Evolutionary conservation across 176 grass and related monocot species (phyloP), one percentile per base, ranked within the genome.

Genomic region (Oryza rufipogon): DNA sequence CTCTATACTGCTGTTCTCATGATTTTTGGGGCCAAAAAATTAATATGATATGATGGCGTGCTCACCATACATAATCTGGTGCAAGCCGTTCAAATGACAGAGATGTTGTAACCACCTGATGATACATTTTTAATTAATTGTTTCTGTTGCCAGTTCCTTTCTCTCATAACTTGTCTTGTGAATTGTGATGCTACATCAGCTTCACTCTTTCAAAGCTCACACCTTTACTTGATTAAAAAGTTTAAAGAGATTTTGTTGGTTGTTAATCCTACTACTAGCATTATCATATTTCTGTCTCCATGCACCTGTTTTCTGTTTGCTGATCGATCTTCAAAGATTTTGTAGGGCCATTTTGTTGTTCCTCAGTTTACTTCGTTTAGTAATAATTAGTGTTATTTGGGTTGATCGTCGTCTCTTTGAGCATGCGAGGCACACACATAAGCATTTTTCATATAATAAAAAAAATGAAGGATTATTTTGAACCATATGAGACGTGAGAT

Each of bases 71-170:
- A 61, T 60, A 12, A 64, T 64, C 11, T 41, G 11, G 12, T 64
- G 39, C 38, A 64, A 60, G 47, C 20, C 12, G 26, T 41, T 58
- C 54, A 58, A 58, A 34, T 76, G 85, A 87, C 17, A 34, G 63
- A 16, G 71, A 39, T 7, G 2, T 39, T 42, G 51, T n/a, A 83
- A 77, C 73, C 26, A 74, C 84, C 48, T 45, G 52, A 64, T 45
- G 38, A 64, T 14, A 65, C 49, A 33, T 64, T 25, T 48, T 66
- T 33, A 76, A 64, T 82, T 9, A 76, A 64, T 82, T 9, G 66
- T 63, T 82, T 20, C 51, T 51, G 72, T 26, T 71, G 73, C 23
- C 19, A 2, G 39, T 70, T 76, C 9, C 71, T 87, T 67, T 87
- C 36, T 17, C 64, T 36, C 46, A 6, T 76, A 49, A 20, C 46